Base-by-base conservation (phyloP, 345 rosid genomes). In the Odontarrhena argentea region DNA sequence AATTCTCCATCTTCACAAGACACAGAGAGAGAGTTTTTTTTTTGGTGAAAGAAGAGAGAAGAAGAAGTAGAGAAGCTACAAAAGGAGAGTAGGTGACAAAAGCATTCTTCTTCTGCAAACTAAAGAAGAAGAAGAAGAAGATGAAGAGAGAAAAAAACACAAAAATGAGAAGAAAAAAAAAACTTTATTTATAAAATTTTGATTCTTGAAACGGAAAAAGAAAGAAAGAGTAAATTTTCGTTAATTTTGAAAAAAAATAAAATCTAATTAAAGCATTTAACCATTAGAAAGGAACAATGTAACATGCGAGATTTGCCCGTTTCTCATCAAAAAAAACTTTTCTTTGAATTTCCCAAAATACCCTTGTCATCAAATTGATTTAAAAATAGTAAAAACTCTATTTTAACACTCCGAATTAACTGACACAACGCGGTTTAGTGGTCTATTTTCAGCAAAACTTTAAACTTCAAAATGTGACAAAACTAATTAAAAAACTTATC, bases 241-340 rank as follows among this genome's bases (percentile, higher is more conserved):
- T 56, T 72, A 18, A 40, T 65, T 72, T 15, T 8, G 48, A 67
- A 47, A 44, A 32, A 4, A 32, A 28, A 18, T 18, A 2, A 32
- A 67, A 47, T 42, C 70, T 67, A 84, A 75, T 77, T 77, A 84
- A 83, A 80, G 89, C 81, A 71, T 71, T 81, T 73, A 59, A 71
- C 78, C 79, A 81, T 62, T 63, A 45, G 35, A 70, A 74, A 73
- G 67, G 64, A 82, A 81, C 78, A 88, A 80, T 83, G 86, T 84
- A 85, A 87, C 92, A 86, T 85, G 87, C 88, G 84, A 80, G 81
- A 24, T 79, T 77, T 72, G 81, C 92, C 85, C 82, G 84, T 83
- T 86, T 85, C 82, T 68, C 6, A 34, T 13, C 9, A 22, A 38
- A 38, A 6, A 2, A 11, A 54, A 47, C 0, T 40, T 3, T 38